These are phyloP conservation scores for Sclerotinia spermophila DNA, from an alignment of 2,329 filamentous ascomycete genomes.

Conservation along the genomic window DNA sequence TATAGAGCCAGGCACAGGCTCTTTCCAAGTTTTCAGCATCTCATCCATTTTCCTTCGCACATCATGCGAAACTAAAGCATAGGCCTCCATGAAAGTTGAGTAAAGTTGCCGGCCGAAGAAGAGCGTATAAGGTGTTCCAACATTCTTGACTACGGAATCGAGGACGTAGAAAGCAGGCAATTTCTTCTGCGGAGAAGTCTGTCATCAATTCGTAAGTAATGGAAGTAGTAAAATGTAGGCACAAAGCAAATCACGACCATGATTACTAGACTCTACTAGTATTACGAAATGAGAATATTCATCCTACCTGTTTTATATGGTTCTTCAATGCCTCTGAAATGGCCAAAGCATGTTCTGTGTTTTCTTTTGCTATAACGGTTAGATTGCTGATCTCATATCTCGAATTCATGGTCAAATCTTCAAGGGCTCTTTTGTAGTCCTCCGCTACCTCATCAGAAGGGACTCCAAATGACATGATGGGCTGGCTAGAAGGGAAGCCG, in stretches of 20 bases:
- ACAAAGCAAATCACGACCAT: constrained; percentile 23
- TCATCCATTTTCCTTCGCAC: constrained; percentile 92
- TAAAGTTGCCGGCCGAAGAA: constrained; percentile 92
- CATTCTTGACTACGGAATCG: constrained; percentile 98
- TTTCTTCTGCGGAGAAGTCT: constrained; percentile 87
- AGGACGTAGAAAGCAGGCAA: constrained; percentile 95
- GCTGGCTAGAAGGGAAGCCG: constrained; percentile 36
- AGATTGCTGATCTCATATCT: constrained; percentile 95
- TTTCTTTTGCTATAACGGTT: constrained; percentile 96
- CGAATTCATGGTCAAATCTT: constrained; percentile 87
- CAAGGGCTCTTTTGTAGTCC: constrained; percentile 89
- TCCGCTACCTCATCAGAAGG: constrained; percentile 79
- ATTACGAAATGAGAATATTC: constrained; percentile 31
- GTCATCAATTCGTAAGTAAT: constrained; percentile 31
- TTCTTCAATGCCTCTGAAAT: constrained; percentile 88
- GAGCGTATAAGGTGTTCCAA: constrained; percentile 93
- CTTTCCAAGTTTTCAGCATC: constrained; percentile 97
- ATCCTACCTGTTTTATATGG: constrained; percentile 88
- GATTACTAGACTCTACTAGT: constrained; percentile 24
- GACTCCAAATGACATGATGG: constrained; percentile 59
- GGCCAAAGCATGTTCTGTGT: constrained; percentile 89
- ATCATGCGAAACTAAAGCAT: constrained; percentile 77
- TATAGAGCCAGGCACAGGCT: constrained; percentile 88
- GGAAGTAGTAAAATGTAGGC: constrained; percentile 26
- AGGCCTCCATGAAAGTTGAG: constrained; percentile 94